phyloP scores from a whole-genome alignment of 192 early-diverging fungal species.

The Backusella luteola region DNA sequence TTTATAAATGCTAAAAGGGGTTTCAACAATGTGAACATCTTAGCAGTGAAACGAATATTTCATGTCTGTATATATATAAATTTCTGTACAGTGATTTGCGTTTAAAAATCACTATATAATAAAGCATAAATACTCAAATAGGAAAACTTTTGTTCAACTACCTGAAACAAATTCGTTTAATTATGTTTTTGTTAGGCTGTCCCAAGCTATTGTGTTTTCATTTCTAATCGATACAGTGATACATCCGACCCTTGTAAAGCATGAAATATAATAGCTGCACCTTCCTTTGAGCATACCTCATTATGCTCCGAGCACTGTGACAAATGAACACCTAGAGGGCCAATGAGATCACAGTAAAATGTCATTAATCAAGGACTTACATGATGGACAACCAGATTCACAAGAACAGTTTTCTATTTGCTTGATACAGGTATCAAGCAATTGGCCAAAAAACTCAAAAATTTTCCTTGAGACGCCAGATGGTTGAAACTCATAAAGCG shows the following conservation, averaged over 20 bases:
- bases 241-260: neutral
- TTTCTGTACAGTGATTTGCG: too few relatives aligned
- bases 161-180: neutral
- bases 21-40: neutral
- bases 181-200: neutral
- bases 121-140: too few relatives aligned
- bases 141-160: neutral
- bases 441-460: constrained; percentile 34
- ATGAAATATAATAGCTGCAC: constrained; percentile 43
- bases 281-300: constrained; percentile 42
- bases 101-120: too few relatives aligned
- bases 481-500: constrained; percentile 44
- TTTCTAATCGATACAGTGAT: neutral
- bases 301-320: constrained; percentile 45
- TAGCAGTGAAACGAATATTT: neutral
- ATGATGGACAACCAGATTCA: constrained; percentile 47
- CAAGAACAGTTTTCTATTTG: constrained; percentile 46
- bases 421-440: constrained; percentile 34
- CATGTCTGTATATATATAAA: too few relatives aligned
- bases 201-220: neutral
- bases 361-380: constrained; percentile 19
- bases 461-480: constrained; percentile 38
- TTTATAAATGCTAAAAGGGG: neutral
- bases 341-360: neutral
- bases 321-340: constrained; percentile 32